Evolutionary conservation across 2,329 filamentous ascomycete genomes (phyloP).

Genomic region (Didymella sp.): DNA sequence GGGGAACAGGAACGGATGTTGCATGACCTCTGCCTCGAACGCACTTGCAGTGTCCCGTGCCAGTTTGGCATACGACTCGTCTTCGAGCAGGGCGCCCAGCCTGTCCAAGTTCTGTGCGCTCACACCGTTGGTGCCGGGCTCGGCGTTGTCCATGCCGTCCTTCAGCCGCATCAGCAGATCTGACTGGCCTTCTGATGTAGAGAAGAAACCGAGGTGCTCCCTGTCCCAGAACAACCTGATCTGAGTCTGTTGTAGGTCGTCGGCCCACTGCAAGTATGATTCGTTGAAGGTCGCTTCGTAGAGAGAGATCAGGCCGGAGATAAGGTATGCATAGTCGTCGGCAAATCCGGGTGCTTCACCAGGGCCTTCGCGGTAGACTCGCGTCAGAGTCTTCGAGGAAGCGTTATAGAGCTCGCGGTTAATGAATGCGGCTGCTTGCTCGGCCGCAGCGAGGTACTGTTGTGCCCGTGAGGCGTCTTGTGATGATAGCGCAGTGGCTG

Average conservation of each 20-base stretch:
- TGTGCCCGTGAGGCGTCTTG: constrained; percentile 65
- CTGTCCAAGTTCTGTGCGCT: constrained; percentile 88
- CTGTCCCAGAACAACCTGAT: constrained; percentile 79
- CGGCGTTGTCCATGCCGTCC: constrained; percentile 91
- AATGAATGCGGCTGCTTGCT: constrained; percentile 74
- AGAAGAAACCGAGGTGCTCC: constrained; percentile 71
- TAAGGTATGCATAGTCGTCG: constrained; percentile 92
- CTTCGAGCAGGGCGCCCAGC: constrained; percentile 72
- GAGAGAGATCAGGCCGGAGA: constrained; percentile 80
- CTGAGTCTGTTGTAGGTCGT: constrained; percentile 79
- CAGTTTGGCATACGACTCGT: constrained; percentile 67
- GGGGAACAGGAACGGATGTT: constrained; percentile 91
- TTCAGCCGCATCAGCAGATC: constrained; percentile 86
- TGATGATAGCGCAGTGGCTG: constrained; percentile 70
- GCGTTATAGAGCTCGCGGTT: constrained; percentile 74
- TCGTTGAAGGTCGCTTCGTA: constrained; percentile 84
- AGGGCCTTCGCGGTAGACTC: constrained; percentile 74
- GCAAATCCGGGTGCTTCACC: constrained; percentile 78
- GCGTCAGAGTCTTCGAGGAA: constrained; percentile 67
- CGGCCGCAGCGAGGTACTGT: constrained; percentile 70
- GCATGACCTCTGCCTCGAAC: constrained; percentile 89
- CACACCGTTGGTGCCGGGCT: constrained; percentile 88
- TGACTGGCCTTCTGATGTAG: constrained; percentile 66
- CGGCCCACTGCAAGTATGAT: constrained; percentile 78
- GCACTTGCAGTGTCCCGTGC: constrained; percentile 79